Base-by-base conservation (phyloP, 164 flowering plant species). In the Nymphaea colorata region DNA sequence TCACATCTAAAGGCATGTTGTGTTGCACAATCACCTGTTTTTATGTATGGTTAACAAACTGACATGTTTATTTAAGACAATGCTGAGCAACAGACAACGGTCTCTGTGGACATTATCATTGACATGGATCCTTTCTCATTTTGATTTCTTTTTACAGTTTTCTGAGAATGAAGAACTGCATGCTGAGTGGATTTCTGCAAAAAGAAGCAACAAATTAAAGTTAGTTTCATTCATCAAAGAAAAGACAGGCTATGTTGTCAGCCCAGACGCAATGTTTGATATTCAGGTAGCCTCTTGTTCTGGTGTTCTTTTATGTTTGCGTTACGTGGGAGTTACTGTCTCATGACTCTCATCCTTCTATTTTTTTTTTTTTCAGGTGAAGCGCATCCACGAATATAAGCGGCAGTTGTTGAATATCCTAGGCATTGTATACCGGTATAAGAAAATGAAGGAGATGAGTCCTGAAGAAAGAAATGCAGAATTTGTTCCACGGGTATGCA, bases 331-430 rank as follows among this genome's bases (percentile, higher is more conserved):
- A 25, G 36, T 25, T 25, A 25, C 36, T 25, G 36, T 25, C 1
- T 25, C n/a, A n/a, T n/a, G n/a, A n/a, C n/a, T n/a, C n/a, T n/a
- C 36, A 25, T 25, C 36, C 36, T 25, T 25, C 36, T 25, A 25
- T 51, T 51, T 2, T 10, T 70, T 77, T 51, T 51, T 51, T 15
- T 51, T 10, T 74, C 83, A 93, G 98, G 88, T 93, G 67, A 93
- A 93, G 78, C 96, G 97, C 78, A 93, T 93, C 64, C 98, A 93
- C 70, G 98, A 93, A 70, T 93, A 93, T 82, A 93, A 90, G 80
- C 77, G 98, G 3, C 97, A 93, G 71, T 76, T 93, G 66, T 73
- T 93, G 84, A 93, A 93, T 72, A 89, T 90, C 70, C 74, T 93
- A 75, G 98, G 98, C 66, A 87, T 89, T 69, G 94, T 89, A 72